Evolutionary conservation across 768 basidiomycete species (phyloP), one percentile per base, ranked within the genome.

Genomic region (Leccinellum albellum): DNA sequence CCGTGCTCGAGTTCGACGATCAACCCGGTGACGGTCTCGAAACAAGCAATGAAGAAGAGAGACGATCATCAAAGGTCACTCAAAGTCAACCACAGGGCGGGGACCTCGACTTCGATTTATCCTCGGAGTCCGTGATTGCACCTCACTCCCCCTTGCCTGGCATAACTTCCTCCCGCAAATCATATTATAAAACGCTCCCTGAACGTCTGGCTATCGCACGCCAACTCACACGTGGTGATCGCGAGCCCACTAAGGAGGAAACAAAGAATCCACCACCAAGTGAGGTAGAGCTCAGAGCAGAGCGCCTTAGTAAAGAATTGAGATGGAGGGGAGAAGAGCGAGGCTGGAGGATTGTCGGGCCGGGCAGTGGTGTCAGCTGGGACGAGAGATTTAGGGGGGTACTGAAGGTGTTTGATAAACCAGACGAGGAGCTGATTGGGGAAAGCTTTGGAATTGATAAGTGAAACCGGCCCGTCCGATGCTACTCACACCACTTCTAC

Each of bases 191-290:
- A 17, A 76, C 78, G 13, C 80, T 98, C 20, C 79, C 84, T 2
- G 78, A 76, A 26, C 84, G 84, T 68, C 76, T 98, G 14, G 78
- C 76, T 23, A 82, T 79, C 2, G 91, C 93, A 23, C 84, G 95
- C 20, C 86, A 83, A 48, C 80, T 97, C 14, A 83, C 88, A 8
- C 80, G 82, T 8, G 85, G 91, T 2, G 82, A 79, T 29, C 81
- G 94, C 13, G 88, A 93, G 64, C 85, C 87, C n/a, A 96, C 93
- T 14, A 89, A 89, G 67, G 90, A 89, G 57, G 96, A 98, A 72
- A 64, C 72, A 45, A 78, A 78, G 14, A 81, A 88, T 63, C 91
- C 92, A 3, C 91, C 94, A 4, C 85, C 85, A 28, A 94, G 89
- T 1, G 93, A 98, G 73, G 87, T 91, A 21, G 91, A 97, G 68